Conservation (phyloP, 768 basidiomycete genomes). For the Lentinula lateritia region DNA sequence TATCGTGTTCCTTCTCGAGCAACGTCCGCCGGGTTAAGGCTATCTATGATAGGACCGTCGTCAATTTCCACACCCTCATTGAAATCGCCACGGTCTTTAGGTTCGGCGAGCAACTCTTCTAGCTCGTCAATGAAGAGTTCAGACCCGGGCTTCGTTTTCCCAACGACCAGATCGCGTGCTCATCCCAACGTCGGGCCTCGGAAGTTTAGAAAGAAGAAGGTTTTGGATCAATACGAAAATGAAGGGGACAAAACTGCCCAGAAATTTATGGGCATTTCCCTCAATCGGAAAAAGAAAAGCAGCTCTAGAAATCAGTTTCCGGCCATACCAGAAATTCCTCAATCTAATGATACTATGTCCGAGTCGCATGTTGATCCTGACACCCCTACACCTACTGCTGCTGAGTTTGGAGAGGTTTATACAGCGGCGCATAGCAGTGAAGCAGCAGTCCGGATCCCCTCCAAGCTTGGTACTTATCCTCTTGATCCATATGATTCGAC, state of each 20-base stretch:
- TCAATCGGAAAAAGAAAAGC: constrained; percentile 6
- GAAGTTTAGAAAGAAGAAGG: neutral
- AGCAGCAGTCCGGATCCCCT: neutral
- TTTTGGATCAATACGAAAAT: neutral
- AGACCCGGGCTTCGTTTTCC: constrained; percentile 6
- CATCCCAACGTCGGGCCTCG: constrained; percentile 5
- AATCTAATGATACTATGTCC: neutral
- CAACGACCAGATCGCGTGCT: constrained; percentile 9
- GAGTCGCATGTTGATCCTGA: neutral
- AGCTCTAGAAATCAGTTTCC: neutral
- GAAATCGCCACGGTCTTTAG: neutral
- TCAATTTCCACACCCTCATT: neutral
- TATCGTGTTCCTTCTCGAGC: neutral
- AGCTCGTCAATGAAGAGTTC: neutral
- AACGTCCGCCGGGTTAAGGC: neutral
- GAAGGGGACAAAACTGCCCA: neutral
- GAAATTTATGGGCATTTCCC: constrained; percentile 8
- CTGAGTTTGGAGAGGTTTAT: neutral
- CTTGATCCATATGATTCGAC: constrained; percentile 17
- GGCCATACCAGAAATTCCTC: neutral
- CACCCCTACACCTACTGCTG: neutral
- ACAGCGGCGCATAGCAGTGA: neutral
- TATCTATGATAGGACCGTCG: neutral
- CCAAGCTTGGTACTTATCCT: constrained; percentile 17
- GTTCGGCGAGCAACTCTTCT: neutral